Evolutionary conservation across 1,284 basidiomycete genomes (phyloP), one percentile per base, ranked within the genome.

Genomic region (Ustilago nuda): DNA sequence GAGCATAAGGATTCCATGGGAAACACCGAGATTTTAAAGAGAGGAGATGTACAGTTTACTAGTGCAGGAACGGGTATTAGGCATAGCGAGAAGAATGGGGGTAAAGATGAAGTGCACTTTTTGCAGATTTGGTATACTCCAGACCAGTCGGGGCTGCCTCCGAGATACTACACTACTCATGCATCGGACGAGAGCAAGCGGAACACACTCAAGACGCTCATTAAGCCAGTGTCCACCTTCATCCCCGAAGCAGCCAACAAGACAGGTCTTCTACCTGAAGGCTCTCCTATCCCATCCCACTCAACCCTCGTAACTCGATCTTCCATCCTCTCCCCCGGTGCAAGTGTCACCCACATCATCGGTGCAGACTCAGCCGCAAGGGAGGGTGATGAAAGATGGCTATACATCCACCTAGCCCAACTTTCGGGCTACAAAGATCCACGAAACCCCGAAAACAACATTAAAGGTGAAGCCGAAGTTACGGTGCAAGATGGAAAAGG

Each of bases 41-140:
- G 93, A 15, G 95, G 95, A 2, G 92, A 94, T 80, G 83, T 98
- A 45, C 95, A 98, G 86, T 91, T 96, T 87, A 97, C 94, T 36
- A 92, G 92, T 3, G 91, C 94, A 0, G 94, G 95, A 9, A 93
- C 92, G 0, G 93, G 93, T 3, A 94, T 95, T 76, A 89, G 90
- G 0, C 93, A 87, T 66, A 76, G 71, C 45, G 89, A 89, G 81
- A 89, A 94, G 87, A 94, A 94, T 71, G 92, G 93, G 32, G 61
- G 83, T 7, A 86, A 88, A 53, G 88, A 89, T 61, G 65, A 69
- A n/a, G 73, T 76, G 7, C 81, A 83, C 27, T 83, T 83, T 46
- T 48, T 82, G 11, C 81, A 83, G 58, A 79, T 81, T 36, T 81
- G 80, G 80, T 82, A 79, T 56, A 78, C 54, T 7, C 80, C 80